Percentiles rank a stretch among this genome's conserved stretches.
phyloP scores from a whole-genome alignment of 331 rosid species.

The Prunus yedoensis region DNA sequence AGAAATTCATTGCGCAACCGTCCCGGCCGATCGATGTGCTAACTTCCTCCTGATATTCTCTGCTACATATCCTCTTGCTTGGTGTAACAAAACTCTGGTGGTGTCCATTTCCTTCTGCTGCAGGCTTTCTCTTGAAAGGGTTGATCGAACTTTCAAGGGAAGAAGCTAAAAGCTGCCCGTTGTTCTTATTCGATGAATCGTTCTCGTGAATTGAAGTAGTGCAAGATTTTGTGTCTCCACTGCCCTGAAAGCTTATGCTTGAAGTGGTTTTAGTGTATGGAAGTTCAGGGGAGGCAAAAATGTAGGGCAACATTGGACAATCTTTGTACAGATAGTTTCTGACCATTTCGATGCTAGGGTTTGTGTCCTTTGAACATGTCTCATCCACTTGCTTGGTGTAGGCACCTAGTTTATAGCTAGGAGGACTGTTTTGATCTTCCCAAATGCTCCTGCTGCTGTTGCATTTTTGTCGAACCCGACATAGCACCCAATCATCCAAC shows the following conservation, averaged over 20 bases:
- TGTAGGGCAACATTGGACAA: conserved; percentile 62
- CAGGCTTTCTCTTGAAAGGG: conserved; percentile 40
- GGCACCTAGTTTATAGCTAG: conserved; percentile 31
- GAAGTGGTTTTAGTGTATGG: conserved; percentile 35
- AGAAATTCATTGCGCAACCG: conserved; percentile 20
- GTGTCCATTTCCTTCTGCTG: conserved; percentile 25
- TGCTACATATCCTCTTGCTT: conserved; percentile 31
- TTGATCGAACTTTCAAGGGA: conserved; percentile 32
- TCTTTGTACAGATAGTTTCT: conserved; percentile 40
- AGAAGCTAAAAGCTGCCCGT: conserved; percentile 24
- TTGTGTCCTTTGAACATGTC: conserved; percentile 12
- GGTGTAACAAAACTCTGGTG: conserved; percentile 23
- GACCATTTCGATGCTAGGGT: conserved; percentile 39
- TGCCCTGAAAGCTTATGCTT: conserved; percentile 27
- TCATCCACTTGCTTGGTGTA: conserved; percentile 31
- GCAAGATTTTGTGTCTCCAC: conserved; percentile 20
- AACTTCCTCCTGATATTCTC: conserved; percentile 18
- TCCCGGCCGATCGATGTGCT: neutral
- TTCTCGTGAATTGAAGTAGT: conserved; percentile 22
- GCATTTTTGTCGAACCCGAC: conserved; percentile 50
- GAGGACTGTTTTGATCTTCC: conserved; percentile 41
- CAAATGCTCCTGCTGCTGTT: conserved; percentile 37
- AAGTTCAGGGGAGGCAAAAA: conserved; percentile 42
- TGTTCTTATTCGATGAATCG: conserved; percentile 14
- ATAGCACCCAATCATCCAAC: conserved; percentile 81